Base-by-base conservation (phyloP, 2,329 filamentous ascomycete genomes). In the Lasiodiplodia sp. region DNA sequence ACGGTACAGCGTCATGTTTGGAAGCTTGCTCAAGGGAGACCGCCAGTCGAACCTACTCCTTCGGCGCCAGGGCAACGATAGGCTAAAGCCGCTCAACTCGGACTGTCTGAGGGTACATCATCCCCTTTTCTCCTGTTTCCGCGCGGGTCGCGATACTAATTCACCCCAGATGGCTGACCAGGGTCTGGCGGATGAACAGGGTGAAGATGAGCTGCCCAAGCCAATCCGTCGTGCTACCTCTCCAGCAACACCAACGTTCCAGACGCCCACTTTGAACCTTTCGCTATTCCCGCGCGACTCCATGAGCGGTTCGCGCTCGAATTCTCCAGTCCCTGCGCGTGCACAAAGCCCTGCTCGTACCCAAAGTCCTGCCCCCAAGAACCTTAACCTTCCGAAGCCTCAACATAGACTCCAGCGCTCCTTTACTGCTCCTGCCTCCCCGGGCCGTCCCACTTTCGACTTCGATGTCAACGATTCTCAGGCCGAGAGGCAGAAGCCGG, bases 1-100 rank as follows among this genome's bases (percentile, higher is more conserved):
- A 77, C 86, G 95, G 60, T 98, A 97, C 73, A 97, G 94, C 73
- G 87, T 97, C 72, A 97, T 97, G 94, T 97, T 98, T 76, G 89
- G 90, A 67, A 87, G 87, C 47, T 84, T 97, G 7, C 82, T 97
- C 31, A 86, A 88, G 70, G 74, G 75, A 10, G 72, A 73, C 40
- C 73, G 72, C 1, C 73, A 73, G 8, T 75, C 76, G 5, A 77
- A 77, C 8, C 73, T 81, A 5, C 69, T 80, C 21, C 73, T 72
- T 34, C 73, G 79, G 68, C 75, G 79, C 23, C 78, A 80, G 68
- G 76, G 74, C 25, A 77, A 72, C 28, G 77, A 80, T 21, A 77
- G 73, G 66, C 68, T 76, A 58, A 80, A 78, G 66, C 76, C 77
- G 25, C 68, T 79, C 23, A 75, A 75, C 21, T 75, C 74, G 55